These are phyloP conservation scores for Colletotrichum scovillei DNA, from an alignment of 2,329 filamentous ascomycete genomes.

Conservation along the genomic window DNA sequence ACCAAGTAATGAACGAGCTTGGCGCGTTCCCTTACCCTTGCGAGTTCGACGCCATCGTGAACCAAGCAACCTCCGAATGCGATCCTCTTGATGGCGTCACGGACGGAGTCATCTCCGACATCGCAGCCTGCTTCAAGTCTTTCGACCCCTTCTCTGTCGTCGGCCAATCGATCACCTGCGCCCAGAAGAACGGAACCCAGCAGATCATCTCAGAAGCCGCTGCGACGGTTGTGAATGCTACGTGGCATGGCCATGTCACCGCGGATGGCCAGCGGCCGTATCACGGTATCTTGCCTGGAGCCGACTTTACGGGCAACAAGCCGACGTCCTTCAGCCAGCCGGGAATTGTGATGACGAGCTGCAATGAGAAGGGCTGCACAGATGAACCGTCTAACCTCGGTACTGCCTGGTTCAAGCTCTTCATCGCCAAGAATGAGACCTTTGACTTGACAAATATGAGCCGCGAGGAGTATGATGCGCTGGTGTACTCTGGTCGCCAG, in stretches of 20 bases:
- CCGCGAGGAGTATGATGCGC: slow-evolving; percentile 3
- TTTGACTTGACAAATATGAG: background rate
- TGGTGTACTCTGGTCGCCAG: background rate
- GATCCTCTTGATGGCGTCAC: slow-evolving; percentile 39
- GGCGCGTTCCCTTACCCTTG: slow-evolving; percentile 8
- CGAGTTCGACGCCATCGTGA: slow-evolving; percentile 39
- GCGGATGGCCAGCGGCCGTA: background rate
- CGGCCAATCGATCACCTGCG: slow-evolving; percentile 1
- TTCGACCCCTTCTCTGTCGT: slow-evolving; percentile 37
- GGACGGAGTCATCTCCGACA: slow-evolving; percentile 38
- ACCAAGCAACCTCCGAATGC: slow-evolving; percentile 47
- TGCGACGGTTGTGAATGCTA: background rate
- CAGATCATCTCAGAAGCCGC: background rate
- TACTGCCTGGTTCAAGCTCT: background rate
- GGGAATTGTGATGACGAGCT: background rate
- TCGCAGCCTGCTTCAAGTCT: slow-evolving; percentile 37
- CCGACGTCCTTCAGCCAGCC: background rate
- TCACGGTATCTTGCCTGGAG: background rate
- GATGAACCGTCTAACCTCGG: background rate
- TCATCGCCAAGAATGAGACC: background rate
- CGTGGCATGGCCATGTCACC: background rate
- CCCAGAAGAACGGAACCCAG: background rate
- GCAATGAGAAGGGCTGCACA: background rate
- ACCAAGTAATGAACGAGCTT: slow-evolving; percentile 38
- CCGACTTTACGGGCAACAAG: background rate